Base-by-base conservation (phyloP, 352 stramenopile species). In the Saprolegnia diclina region DNA sequence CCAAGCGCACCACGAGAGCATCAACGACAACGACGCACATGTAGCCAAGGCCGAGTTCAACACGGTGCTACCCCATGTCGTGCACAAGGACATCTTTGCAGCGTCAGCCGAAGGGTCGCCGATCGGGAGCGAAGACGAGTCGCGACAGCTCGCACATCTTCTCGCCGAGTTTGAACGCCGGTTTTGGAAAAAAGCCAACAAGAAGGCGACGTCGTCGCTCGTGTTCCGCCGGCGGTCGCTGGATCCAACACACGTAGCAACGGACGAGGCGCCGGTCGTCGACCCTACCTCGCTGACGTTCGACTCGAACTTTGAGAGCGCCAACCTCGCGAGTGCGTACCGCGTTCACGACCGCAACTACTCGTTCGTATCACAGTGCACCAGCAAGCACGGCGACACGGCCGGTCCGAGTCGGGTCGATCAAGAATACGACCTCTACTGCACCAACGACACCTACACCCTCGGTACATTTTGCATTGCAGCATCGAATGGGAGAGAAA, bases 391-490 rank as follows among this genome's bases (percentile, higher is more conserved):
- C 67, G 0, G 32, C 38, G 0, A 24, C 44, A 6, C 24, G 45
- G 29, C 29, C 29, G 29, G 29, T 35, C 35, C 35, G 6, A 54
- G 44, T 1, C 52, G 63, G 0, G 52, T 71, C 19, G 65, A 71
- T 40, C 53, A 64, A 56, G 84, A 92, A 67, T 91, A 89, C 72
- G 84, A 92, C 66, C 71, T 91, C 40, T 90, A 87, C 45, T 88
- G 81, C 68, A 81, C 90, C 64, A 81, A 72, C 9, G 84, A 92
- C 73, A 55, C 89, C 5, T 83, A 82, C 62, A 91, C 84, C 4
- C 77, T 86, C 35, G 84, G 84, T 19, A 54, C n/a, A 42, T 24
- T 53, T 18, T 13, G 32, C 55, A 67, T 7, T 38, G 18, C 32
- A 71, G 13, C n/a, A 65, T 1, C 18, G 66, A 42, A 48, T 42